phyloP scores from a whole-genome alignment of 306 rosid species.

The Coriaria nepalensis region DNA sequence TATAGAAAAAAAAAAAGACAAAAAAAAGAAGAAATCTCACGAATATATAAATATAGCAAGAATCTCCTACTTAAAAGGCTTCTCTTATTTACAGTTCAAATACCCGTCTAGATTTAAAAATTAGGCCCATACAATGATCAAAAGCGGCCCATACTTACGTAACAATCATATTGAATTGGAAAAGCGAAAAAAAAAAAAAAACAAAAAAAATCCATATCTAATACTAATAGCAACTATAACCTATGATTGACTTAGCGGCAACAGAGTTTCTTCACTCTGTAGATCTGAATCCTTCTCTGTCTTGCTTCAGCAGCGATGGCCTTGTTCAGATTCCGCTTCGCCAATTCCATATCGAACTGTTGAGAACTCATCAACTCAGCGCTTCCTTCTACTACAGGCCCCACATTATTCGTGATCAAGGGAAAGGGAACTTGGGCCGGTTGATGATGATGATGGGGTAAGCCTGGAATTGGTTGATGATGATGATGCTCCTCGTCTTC shows the following conservation, averaged over 20 bases:
- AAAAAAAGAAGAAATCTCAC: too few relatives aligned
- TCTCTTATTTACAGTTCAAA: too few relatives aligned
- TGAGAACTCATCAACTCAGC: slow-evolving; percentile 2
- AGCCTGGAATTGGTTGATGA: neutral
- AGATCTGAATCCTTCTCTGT: slow-evolving; percentile 34
- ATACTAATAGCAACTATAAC: slow-evolving; percentile 8
- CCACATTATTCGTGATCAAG: neutral
- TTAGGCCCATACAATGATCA: too few relatives aligned
- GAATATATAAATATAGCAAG: too few relatives aligned
- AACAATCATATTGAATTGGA: too few relatives aligned
- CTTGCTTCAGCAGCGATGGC: slow-evolving; percentile 35
- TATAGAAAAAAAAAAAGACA: too few relatives aligned
- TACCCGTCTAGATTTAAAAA: too few relatives aligned
- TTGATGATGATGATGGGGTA: slow-evolving; percentile 9
- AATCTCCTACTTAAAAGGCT: too few relatives aligned
- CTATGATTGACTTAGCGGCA: slow-evolving; percentile 13
- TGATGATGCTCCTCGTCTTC: slow-evolving; percentile 6
- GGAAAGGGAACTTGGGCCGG: slow-evolving; percentile 13
- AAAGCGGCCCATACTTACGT: too few relatives aligned
- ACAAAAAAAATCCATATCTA: neutral
- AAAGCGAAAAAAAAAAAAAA: neutral
- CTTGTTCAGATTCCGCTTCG: slow-evolving; percentile 9
- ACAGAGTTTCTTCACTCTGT: slow-evolving; percentile 25
- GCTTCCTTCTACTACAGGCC: slow-evolving; percentile 8
- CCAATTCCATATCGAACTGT: slow-evolving; percentile 15